Evolutionary conservation across 257 asterid species (phyloP), one percentile per base, ranked within the genome.

Genomic region (Schizonepeta tenuifolia): DNA sequence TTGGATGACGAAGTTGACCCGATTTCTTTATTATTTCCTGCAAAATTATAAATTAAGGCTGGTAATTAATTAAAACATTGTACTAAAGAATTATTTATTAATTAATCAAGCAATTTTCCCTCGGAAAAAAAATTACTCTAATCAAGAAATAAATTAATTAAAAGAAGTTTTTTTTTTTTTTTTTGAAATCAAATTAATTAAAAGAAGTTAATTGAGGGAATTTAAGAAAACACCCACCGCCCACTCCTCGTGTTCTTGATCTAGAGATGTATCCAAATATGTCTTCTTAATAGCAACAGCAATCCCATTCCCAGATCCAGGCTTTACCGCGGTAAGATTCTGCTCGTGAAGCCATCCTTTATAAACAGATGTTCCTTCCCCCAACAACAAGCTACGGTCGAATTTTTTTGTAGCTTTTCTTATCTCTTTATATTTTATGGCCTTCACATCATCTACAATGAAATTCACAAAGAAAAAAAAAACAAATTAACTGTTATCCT

Each of bases 1-100:
- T 75, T 21, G 74, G 79, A 47, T 75, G 79, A 31, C 40, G 70
- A 49, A 58, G 56, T 36, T 59, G 64, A 28, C 65, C 36, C 31
- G 58, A 3, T 49, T 58, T 61, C 11, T 47, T 15, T 35, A 67
- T 14, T 21, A 59, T 58, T 31, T 61, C 54, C 79, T 75, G 75
- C 75, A 59, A 24, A 24, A 24, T 9, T 7, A 38, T 38, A 38
- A 38, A 6, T 38, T 38, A 41, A 2, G 13, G 15, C 11, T 41
- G 47, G 14, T 41, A 9, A 41, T 28, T 41, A 9, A 41, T 28
- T 28, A 28, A 28, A 28, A 28, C 33, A 28, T 28, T 28, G 3
- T 2, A 10, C 47, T 38, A 38, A 2, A 9, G 11, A 9, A 38
- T 38, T 38, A 0, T 1, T 0, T 38, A 38, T 9, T 38, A 36